Evolutionary conservation across 176 grass and related monocot genomes (phyloP), one percentile per base, ranked within the genome.

Genomic region (Oryza rufipogon): DNA sequence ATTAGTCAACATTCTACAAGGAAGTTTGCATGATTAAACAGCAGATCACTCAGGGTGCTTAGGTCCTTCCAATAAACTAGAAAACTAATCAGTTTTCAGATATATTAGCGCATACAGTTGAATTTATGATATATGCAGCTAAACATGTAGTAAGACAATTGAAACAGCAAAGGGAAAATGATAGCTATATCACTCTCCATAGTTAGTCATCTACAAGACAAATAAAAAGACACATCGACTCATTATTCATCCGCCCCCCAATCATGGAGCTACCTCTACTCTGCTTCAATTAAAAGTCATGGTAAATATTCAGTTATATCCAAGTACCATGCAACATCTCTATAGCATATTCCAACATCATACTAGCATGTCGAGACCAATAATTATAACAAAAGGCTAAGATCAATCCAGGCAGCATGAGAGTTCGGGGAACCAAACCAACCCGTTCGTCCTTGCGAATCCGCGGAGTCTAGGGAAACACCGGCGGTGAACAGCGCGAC

Each of bases 381-480:
- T 77, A 83, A 49, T 25, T 39, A 25, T 15, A 39, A 41, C 54
- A 46, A 9, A 7, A 70, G 30, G 70, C 70, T 60, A 30, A 47
- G 3, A 78, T 9, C 46, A 33, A 77, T 28, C 4, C 2, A 42
- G 19, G n/a, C 51, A 90, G 64, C 1, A 26, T n/a, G 64, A 28
- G 36, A 68, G 22, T 48, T 61, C 12, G 70, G 52, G 74, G 64
- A 80, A 85, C 47, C 70, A 34, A 88, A 78, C 20, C 22, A 80
- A 99, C 96, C 96, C 67, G 93, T 99, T 68, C 93, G 81, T 58
- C 93, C 93, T 84, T 99, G 89, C 65, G 93, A 89, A 92, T 99
- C 96, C 75, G 68, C 72, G 4, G 89, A 94, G 80, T 95, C 84
- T 38, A 92, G 89, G 6, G 91, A 71, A 11, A 99, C 75, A 20